Evolutionary conservation across 2,329 filamentous ascomycete species (phyloP).

Genomic region (Plenodomus tracheiphilus): DNA sequence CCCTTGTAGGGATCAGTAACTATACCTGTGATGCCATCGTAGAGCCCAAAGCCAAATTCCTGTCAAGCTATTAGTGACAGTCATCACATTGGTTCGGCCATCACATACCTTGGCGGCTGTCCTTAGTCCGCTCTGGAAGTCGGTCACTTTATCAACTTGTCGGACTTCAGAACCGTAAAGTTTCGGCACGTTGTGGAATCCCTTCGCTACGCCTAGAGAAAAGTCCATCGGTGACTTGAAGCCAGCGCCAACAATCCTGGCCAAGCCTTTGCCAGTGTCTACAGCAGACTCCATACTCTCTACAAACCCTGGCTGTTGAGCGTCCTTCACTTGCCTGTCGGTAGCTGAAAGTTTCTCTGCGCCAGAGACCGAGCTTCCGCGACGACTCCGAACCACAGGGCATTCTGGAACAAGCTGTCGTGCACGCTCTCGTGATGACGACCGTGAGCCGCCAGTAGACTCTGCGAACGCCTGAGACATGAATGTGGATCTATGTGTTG

Average conservation of each 20-base stretch:
- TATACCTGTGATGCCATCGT: slow-evolving; percentile 79
- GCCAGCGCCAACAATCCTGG: slow-evolving; percentile 73
- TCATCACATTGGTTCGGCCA: not conserved
- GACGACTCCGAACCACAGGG: slow-evolving; percentile 7
- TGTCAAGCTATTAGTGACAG: slow-evolving; percentile 26
- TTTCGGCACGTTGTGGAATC: slow-evolving; percentile 84
- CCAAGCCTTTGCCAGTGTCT: slow-evolving; percentile 68
- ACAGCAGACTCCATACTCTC: slow-evolving; percentile 59
- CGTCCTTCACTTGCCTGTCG: slow-evolving; percentile 8
- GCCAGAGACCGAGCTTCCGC: slow-evolving; percentile 20
- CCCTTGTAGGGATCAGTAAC: slow-evolving; percentile 76
- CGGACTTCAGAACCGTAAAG: slow-evolving; percentile 84
- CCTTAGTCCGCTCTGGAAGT: slow-evolving; percentile 72
- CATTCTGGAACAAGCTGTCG: not conserved
- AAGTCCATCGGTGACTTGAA: slow-evolving; percentile 84
- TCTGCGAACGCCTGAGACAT: slow-evolving; percentile 40
- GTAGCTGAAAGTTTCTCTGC: slow-evolving; percentile 6
- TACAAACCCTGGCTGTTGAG: slow-evolving; percentile 16
- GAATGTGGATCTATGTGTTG: slow-evolving; percentile 30
- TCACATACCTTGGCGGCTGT: slow-evolving; percentile 68
- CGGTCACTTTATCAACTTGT: slow-evolving; percentile 77
- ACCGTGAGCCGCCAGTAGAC: slow-evolving; percentile 33
- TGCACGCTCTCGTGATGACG: slow-evolving; percentile 27
- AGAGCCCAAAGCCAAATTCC: slow-evolving; percentile 77
- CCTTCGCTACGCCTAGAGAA: slow-evolving; percentile 77